phyloP scores from a whole-genome alignment of 2,329 filamentous ascomycete species.

The Fusarium sp. region DNA sequence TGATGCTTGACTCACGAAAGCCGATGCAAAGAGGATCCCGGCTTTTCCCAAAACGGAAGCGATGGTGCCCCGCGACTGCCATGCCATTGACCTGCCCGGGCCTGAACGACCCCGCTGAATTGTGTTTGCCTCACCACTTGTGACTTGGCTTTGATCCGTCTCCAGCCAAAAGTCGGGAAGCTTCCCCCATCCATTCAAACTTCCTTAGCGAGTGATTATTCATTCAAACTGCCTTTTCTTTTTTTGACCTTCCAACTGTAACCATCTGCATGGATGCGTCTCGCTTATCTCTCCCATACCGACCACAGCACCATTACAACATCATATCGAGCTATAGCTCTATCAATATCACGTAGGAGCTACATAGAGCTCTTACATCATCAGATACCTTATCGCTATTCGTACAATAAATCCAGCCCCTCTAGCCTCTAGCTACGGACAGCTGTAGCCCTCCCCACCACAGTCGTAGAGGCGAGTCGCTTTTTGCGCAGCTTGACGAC shows the following conservation, averaged over 20 bases:
- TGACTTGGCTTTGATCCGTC: slow-evolving; percentile 28
- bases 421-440: neutral
- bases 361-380: slow-evolving; percentile 32
- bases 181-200: slow-evolving; percentile 23
- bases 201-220: slow-evolving; percentile 22
- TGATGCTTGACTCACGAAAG: slow-evolving; percentile 30
- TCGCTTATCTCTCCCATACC: slow-evolving; percentile 8
- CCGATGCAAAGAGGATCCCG: neutral
- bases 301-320: slow-evolving; percentile 1
- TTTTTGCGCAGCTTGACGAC: slow-evolving; percentile 18
- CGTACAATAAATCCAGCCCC: slow-evolving; percentile 1
- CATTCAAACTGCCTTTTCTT: slow-evolving; percentile 1
- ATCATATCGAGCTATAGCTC: slow-evolving; percentile 4
- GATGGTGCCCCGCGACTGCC: slow-evolving; percentile 35
- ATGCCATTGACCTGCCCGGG: slow-evolving; percentile 8
- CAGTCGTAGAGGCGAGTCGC: slow-evolving; percentile 9
- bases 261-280: slow-evolving; percentile 11
- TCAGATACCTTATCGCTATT: slow-evolving; percentile 24
- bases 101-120: slow-evolving; percentile 30
- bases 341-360: slow-evolving; percentile 3
- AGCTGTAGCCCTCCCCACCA: slow-evolving; percentile 22
- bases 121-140: slow-evolving; percentile 18
- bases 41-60: slow-evolving; percentile 30
- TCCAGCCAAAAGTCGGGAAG: slow-evolving; percentile 37
- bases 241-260: slow-evolving; percentile 1